A percentile compares a stretch with the other conserved stretches of the same genome.
Evolutionary conservation across 108 stramenopile genomes (phyloP).

Genomic region (Conticribra guillardii): DNA sequence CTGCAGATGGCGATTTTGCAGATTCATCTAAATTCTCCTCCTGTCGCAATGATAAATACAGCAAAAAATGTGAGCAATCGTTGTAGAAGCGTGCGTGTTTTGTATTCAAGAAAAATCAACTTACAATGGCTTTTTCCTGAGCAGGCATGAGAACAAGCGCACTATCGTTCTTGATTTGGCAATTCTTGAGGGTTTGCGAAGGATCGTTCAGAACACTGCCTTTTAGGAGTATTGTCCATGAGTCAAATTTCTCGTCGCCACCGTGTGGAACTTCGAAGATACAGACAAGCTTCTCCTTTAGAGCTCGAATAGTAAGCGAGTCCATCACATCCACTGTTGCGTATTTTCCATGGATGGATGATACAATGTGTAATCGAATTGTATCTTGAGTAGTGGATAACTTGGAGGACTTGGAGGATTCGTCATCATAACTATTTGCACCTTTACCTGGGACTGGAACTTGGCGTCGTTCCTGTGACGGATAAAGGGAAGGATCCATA

Average conservation of each 20-base stretch:
- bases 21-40: no score
- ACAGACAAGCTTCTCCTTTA: constrained; percentile 34
- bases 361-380: constrained; percentile 42
- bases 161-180: constrained; percentile 14
- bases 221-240: constrained; percentile 19
- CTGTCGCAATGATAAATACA: no score
- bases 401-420: neutral
- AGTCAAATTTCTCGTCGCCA: constrained; percentile 9
- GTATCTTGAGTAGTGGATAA: constrained; percentile 1
- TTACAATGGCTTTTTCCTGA: no score
- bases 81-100: neutral
- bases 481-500: constrained; percentile 12
- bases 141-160: no score
- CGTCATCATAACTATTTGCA: neutral
- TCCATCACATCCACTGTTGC: constrained; percentile 20
- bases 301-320: constrained; percentile 27
- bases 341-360: constrained; percentile 28
- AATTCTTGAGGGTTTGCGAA: constrained; percentile 22
- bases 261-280: constrained; percentile 1
- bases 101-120: no score
- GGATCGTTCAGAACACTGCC: constrained; percentile 22
- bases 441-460: neutral
- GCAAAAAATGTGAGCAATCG: no score
- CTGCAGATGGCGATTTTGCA: neutral
- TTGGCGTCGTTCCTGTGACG: constrained; percentile 30